Evolutionary conservation across 1,139 yeast species (phyloP).

Genomic region (Sugiyamaella grinbergsii): DNA sequence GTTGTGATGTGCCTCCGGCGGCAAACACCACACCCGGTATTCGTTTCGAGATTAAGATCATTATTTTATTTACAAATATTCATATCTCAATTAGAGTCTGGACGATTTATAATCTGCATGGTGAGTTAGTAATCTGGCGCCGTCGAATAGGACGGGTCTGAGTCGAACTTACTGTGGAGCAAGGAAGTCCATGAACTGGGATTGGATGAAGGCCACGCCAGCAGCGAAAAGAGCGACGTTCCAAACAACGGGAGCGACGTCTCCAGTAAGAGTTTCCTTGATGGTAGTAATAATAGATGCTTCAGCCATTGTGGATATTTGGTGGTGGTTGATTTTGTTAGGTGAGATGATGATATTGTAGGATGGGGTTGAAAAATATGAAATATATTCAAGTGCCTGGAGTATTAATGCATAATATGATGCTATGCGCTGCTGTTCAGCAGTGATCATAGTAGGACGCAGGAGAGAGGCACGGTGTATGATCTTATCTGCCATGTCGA

Average conservation of each 20-base stretch:
- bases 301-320: conserved; percentile 29
- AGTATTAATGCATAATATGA: neutral
- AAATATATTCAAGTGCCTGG: too few species aligned
- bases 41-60: neutral
- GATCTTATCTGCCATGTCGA: too few species aligned
- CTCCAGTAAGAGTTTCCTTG: conserved; percentile 28
- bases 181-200: conserved; percentile 45
- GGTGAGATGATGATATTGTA: neutral
- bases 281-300: conserved; percentile 26
- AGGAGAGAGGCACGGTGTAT: too few species aligned
- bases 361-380: conserved; percentile 12
- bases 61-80: conserved; percentile 6
- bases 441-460: too few species aligned
- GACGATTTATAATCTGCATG: neutral
- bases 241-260: conserved; percentile 34
- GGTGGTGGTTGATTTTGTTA: neutral
- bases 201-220: conserved; percentile 46
- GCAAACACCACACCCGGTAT: too few species aligned
- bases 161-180: conserved; percentile 43
- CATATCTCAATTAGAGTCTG: too few species aligned
- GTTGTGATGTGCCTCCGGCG: conserved; percentile 12
- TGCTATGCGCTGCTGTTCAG: neutral
- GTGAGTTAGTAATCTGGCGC: neutral
- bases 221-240: conserved; percentile 42
- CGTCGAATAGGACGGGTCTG: neutral